Percentiles rank a stretch among this genome's conserved stretches.
These are phyloP conservation scores for Colletotrichum sublineola DNA, from an alignment of 2,329 filamentous ascomycete genomes.

Conservation along the genomic window DNA sequence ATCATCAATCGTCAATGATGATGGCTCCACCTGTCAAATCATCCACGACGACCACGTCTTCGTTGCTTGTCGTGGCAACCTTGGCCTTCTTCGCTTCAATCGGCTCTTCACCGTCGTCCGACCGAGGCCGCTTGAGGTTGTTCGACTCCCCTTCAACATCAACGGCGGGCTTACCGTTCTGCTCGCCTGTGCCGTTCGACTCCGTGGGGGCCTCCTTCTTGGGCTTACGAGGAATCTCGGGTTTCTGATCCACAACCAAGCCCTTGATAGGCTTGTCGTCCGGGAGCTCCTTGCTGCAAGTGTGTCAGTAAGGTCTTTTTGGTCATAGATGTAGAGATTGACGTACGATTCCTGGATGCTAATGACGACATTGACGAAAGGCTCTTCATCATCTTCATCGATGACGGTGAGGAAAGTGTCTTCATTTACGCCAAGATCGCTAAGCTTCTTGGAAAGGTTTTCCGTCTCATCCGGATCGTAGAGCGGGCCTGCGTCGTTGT, in stretches of 20 bases:
- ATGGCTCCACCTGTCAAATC: slow-evolving; percentile 69
- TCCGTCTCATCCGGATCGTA: slow-evolving; percentile 93
- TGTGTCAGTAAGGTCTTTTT: slow-evolving; percentile 47
- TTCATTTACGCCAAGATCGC: slow-evolving; percentile 80
- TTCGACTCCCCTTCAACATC: slow-evolving; percentile 52
- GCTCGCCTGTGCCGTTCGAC: slow-evolving; percentile 56
- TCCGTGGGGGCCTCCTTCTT: slow-evolving; percentile 55
- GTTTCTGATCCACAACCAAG: slow-evolving; percentile 56
- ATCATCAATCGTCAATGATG: slow-evolving; percentile 71
- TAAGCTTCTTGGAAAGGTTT: slow-evolving; percentile 84
- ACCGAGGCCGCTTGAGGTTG: slow-evolving; percentile 61
- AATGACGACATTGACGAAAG: slow-evolving; percentile 85
- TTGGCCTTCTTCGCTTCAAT: slow-evolving; percentile 64
- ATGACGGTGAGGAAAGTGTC: slow-evolving; percentile 85
- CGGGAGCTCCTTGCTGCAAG: slow-evolving; percentile 54
- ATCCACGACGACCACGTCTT: slow-evolving; percentile 55
- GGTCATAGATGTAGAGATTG: background rate
- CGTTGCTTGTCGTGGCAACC: slow-evolving; percentile 54
- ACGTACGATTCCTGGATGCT: slow-evolving; percentile 74
- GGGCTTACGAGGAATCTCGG: slow-evolving; percentile 67
- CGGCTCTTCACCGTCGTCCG: slow-evolving; percentile 58
- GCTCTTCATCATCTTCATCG: slow-evolving; percentile 82
- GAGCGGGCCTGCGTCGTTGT: slow-evolving; percentile 80
- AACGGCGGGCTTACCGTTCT: slow-evolving; percentile 57
- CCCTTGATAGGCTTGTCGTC: slow-evolving; percentile 69